These are phyloP conservation scores for Yamagishiella unicocca DNA, from an alignment of 139 green algal species.

Conservation along the genomic window DNA sequence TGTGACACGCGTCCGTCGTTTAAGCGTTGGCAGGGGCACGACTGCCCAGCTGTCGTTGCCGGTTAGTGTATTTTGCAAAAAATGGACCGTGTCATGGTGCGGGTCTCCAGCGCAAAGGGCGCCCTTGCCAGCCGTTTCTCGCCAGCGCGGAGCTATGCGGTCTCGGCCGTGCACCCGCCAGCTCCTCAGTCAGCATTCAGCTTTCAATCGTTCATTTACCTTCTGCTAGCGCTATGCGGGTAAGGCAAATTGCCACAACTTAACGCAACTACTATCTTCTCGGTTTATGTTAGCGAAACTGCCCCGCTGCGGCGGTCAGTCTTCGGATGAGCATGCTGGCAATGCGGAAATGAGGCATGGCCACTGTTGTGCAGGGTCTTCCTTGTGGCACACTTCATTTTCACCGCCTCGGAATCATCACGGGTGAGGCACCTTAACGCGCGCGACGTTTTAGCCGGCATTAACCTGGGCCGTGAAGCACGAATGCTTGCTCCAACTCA, in stretches of 20 bases:
- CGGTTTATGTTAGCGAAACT: no score
- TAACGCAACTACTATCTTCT: no score
- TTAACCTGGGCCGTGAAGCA: no score
- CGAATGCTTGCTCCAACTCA: slow-evolving; percentile 1
- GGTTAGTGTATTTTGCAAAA: not conserved
- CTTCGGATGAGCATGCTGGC: no score
- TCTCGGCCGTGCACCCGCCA: not conserved
- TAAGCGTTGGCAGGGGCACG: no score
- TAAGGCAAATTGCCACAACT: no score
- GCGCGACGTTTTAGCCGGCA: no score
- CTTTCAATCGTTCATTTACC: slow-evolving; percentile 32
- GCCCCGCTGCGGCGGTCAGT: no score
- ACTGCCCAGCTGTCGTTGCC: no score
- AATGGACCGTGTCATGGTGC: slow-evolving; percentile 44
- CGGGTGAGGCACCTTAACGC: no score
- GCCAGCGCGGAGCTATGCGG: not conserved
- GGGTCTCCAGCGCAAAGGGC: slow-evolving; percentile 25
- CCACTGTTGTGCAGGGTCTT: not conserved
- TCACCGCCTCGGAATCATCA: slow-evolving; percentile 31
- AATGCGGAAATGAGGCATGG: not conserved
- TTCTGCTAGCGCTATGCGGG: slow-evolving; percentile 19
- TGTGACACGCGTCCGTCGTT: no score
- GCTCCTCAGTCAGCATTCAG: not conserved
- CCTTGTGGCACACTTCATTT: slow-evolving; percentile 34
- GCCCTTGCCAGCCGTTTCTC: not conserved